Conservation (phyloP, 768 basidiomycete genomes). For the Tulasnella sp. region DNA sequence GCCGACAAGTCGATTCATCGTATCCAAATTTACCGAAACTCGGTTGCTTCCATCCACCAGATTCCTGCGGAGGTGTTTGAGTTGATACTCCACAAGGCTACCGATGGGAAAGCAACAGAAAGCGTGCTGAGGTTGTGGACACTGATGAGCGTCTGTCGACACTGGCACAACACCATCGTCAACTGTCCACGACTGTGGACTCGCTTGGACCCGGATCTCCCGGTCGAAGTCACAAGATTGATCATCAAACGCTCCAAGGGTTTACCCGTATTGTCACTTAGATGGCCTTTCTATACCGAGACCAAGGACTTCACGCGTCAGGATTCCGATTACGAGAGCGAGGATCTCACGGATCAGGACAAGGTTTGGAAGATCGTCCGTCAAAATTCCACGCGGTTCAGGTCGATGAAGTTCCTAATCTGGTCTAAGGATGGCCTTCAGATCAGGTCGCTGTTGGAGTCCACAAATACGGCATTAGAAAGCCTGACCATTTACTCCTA, state of each 20-base stretch:
- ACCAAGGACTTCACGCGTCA: too few species aligned
- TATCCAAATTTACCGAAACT: not conserved
- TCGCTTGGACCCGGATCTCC: not conserved
- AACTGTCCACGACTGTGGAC: not conserved
- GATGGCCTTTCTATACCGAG: not conserved
- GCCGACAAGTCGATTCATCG: not conserved
- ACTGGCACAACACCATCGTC: not conserved
- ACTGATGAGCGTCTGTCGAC: not conserved
- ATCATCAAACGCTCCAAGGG: not conserved
- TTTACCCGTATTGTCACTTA: not conserved
- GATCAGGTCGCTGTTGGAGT: not conserved
- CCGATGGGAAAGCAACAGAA: too few species aligned
- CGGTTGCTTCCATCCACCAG: not conserved
- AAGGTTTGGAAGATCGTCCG: not conserved
- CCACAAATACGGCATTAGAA: not conserved
- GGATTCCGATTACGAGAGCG: not conserved
- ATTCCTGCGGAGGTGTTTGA: not conserved
- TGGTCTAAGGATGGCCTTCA: not conserved
- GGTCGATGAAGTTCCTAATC: not conserved
- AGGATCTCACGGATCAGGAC: not conserved
- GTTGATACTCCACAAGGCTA: not conserved
- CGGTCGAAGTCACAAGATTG: not conserved
- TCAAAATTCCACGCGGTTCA: not conserved
- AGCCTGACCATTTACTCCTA: not conserved
- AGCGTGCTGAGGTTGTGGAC: not conserved